Conservation (phyloP, 805 yeast genomes). For the Priceomyces fermenticarens region DNA sequence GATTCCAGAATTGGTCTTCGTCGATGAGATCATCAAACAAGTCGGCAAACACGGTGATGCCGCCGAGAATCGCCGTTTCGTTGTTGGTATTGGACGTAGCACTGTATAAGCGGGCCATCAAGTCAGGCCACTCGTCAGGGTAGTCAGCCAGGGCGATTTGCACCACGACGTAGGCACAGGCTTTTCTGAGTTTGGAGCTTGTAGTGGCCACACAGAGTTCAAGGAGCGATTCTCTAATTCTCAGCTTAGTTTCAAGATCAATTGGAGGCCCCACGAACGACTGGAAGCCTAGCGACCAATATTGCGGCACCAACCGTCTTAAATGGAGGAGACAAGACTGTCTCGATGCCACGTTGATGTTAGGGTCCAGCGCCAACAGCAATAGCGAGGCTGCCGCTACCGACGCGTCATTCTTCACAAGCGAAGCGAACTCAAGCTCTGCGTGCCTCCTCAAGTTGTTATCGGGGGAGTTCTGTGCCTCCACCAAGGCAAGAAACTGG, state of each 20-base stretch:
- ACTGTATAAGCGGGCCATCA: slow-evolving; percentile 49
- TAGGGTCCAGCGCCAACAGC: background rate
- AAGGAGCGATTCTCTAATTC: slow-evolving; percentile 51
- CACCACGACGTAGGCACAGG: slow-evolving; percentile 71
- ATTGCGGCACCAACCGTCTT: slow-evolving; percentile 63
- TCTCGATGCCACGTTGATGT: slow-evolving; percentile 34
- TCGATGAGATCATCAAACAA: slow-evolving; percentile 82
- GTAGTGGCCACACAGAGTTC: slow-evolving; percentile 39
- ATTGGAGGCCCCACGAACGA: slow-evolving; percentile 70
- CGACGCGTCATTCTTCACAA: slow-evolving; percentile 50
- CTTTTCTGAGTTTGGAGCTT: slow-evolving; percentile 59
- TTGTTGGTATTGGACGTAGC: slow-evolving; percentile 30
- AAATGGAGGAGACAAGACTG: slow-evolving; percentile 67
- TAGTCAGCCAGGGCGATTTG: slow-evolving; percentile 86
- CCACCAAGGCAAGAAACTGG: slow-evolving; percentile 10
- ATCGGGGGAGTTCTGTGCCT: slow-evolving; percentile 41
- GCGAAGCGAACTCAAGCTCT: slow-evolving; percentile 45
- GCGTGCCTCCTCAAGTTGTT: slow-evolving; percentile 51
- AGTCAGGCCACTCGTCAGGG: slow-evolving; percentile 94
- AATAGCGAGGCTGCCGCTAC: no score
- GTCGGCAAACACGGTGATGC: slow-evolving; percentile 63
- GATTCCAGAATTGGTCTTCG: slow-evolving; percentile 82
- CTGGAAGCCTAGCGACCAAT: slow-evolving; percentile 83
- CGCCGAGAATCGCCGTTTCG: slow-evolving; percentile 45
- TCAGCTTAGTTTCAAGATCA: slow-evolving; percentile 46